phyloP scores from a whole-genome alignment of 75 land plant species.

The Chamaecyparis obtusa region DNA sequence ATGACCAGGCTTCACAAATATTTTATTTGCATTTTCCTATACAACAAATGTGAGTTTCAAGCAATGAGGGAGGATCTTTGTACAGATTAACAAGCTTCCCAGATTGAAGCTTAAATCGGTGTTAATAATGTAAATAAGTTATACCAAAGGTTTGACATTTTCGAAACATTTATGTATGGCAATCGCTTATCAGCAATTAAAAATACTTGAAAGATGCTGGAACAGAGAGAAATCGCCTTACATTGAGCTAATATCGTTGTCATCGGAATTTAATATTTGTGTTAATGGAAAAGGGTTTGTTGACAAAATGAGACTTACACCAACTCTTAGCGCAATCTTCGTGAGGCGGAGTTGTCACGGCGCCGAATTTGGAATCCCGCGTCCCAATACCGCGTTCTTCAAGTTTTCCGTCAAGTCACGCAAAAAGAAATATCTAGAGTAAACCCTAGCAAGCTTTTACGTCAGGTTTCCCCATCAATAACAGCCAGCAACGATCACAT shows the following conservation, averaged over 20 bases:
- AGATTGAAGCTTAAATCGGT: not conserved
- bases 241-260: not conserved
- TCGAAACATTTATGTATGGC: not conserved
- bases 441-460: slow-evolving; percentile 6
- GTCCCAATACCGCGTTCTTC: slow-evolving; percentile 8
- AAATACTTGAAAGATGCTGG: not conserved
- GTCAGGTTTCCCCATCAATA: not conserved
- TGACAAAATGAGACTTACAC: slow-evolving; percentile 7
- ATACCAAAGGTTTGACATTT: not conserved
- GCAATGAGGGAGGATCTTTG: not conserved
- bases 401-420: not conserved
- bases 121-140: not conserved
- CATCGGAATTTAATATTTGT: not conserved
- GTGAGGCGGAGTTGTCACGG: slow-evolving; percentile 3
- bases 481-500: not conserved
- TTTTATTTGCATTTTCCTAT: not conserved
- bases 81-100: not conserved
- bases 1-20: not conserved
- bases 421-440: not conserved
- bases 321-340: slow-evolving; percentile 7
- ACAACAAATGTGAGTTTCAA: not conserved
- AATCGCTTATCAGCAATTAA: not conserved
- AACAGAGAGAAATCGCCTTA: not conserved
- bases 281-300: not conserved
- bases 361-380: slow-evolving; percentile 11